phyloP scores from a whole-genome alignment of 1,284 basidiomycete genomes.

The Ustanciosporium gigantosporum region DNA sequence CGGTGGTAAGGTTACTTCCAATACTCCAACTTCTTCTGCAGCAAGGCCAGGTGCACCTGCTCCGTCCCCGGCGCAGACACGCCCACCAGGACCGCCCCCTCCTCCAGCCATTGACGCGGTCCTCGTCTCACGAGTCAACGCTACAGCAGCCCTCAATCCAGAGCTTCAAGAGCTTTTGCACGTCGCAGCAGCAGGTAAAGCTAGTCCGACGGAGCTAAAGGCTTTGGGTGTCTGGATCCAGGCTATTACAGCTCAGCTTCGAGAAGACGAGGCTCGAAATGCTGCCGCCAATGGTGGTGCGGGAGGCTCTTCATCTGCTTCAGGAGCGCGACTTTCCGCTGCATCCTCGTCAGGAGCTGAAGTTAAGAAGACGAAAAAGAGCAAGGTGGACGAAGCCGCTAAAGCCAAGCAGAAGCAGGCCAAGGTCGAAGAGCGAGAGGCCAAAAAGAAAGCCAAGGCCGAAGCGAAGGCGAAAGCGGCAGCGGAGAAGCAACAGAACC shows the following conservation, averaged over 20 bases:
- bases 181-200: conserved; percentile 45
- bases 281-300: conserved; percentile 33
- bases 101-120: conserved; percentile 45
- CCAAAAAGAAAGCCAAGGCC: conserved; percentile 43
- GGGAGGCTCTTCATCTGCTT: conserved; percentile 14
- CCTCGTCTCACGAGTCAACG: conserved; percentile 44
- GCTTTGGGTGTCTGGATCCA: conserved; percentile 47
- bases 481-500: conserved; percentile 21
- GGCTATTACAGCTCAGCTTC: conserved; percentile 41
- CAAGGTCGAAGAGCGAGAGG: conserved; percentile 40
- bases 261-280: conserved; percentile 35
- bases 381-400: conserved; percentile 31
- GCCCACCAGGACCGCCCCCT: conserved; percentile 26
- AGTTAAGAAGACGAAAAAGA: conserved; percentile 39
- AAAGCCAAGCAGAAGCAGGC: conserved; percentile 41
- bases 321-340: not conserved
- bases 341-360: conserved; percentile 12
- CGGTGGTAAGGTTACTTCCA: too few species aligned
- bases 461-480: conserved; percentile 34
- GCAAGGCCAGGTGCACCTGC: too few species aligned
- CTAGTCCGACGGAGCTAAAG: conserved; percentile 44
- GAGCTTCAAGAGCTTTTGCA: conserved; percentile 45
- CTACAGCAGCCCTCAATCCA: conserved; percentile 43
- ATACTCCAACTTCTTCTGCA: too few species aligned
- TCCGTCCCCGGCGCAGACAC: conserved; percentile 2